Base-by-base conservation (phyloP, 257 asterid species). In the Jacaranda mimosifolia region DNA sequence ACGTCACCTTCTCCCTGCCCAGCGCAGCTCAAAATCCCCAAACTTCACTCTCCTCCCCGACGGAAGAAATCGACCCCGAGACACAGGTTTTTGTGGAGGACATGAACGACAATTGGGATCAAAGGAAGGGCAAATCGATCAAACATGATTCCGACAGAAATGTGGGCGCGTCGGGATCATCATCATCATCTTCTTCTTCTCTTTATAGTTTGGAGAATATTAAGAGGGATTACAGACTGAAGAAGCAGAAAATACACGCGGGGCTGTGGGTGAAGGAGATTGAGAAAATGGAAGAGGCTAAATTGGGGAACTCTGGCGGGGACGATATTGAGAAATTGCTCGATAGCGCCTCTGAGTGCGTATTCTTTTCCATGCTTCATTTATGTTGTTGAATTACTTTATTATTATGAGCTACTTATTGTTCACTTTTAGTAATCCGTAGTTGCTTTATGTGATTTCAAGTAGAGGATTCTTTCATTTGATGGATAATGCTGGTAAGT, bases 21-120 rank as follows among this genome's bases (percentile, higher is more conserved):
- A 5, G 62, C 69, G 26, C 84, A 49, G n/a, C 79, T 52, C 19
- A 77, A 6, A 51, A 15, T 35, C 19, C 93, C 79, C 82, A 77
- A 62, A 68, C 26, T 67, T 51, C 68, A 14, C 60, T 77, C 39
- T 49, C 89, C 52, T 0, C 84, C 12, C 70, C 59, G 18, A 52
- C 76, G 52, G 85, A 68, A 14, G 91, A 83, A 51, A 73, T 90
- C 6, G 97, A 95, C 65, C 59, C 90, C 19, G 94, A 92, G 70
- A 95, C 98, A 8, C 84, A 85, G 82, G 99, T 97, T 6, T 95
- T 95, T 77, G 96, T 95, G 76, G 97, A 90, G 88, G 99, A 95
- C 43, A 95, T 93, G 98, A 87, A 88, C 71, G 99, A 95, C 59
- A 95, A 92, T 60, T 95, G 98, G 98, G 97, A 95, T 4, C 97